Evolutionary conservation across 805 yeast genomes (phyloP), one percentile per base, ranked within the genome.

Genomic region (Kodamaea jinghongensis): DNA sequence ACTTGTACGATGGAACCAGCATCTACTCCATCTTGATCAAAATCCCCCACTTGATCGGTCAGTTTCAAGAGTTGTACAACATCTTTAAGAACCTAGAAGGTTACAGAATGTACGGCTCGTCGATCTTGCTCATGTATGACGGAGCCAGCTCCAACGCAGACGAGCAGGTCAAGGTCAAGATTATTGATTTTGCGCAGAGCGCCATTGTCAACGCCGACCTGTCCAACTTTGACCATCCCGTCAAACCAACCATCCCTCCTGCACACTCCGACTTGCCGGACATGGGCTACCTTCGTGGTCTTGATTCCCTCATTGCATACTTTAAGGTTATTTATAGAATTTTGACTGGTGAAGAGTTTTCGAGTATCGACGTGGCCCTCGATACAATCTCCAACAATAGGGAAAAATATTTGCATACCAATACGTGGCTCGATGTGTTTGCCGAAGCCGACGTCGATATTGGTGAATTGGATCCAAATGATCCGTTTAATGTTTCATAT

Each of bases 151-250:
- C 42, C 6, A 45, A 45, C 27, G 29, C 36, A 4, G 36, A 46
- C 12, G 45, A 49, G 13, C 36, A 30, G 17, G 49, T 67, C 31
- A 56, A 54, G 45, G 79, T 89, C n/a, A 78, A 89, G 46, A 75
- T 95, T 40, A 93, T 93, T 50, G 99, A 93, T 64, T 93, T 93
- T 71, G 98, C 98, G 1, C 96, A 90, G 56, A 85, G 95, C 54
- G 83, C 88, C 11, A 84, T 88, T 23, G 79, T 79, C 2, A 82
- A 78, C 31, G 77, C 76, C 42, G 65, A 69, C 29, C 71, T 75
- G 12, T 36, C 38, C 23, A 33, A 37, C 14, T 7, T 27, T 11
- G 36, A 38, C 14, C 29, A 38, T 23, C 20, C 17, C 17, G 17
- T 35, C 28, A 34, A 38, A 15, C 50, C 56, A 22, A 71, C 76